Conservation (phyloP, 2,329 filamentous ascomycete genomes). For the Mariannaea elegans region DNA sequence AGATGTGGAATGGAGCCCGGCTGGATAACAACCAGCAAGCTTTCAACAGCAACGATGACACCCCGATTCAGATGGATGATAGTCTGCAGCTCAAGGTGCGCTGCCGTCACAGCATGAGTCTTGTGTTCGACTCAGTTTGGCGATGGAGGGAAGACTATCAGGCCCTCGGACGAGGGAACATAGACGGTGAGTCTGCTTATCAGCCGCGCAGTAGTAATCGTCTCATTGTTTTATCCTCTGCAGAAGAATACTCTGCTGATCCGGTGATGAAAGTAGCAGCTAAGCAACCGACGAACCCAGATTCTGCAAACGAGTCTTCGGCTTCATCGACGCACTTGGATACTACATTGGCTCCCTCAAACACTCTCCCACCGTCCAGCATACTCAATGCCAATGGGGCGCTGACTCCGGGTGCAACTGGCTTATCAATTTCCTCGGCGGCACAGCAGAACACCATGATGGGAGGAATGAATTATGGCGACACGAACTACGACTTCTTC, state of each 20-base stretch:
- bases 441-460: slow-evolving; percentile 58
- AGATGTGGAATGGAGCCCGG: slow-evolving; percentile 81
- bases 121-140: slow-evolving; percentile 87
- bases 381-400: slow-evolving; percentile 60
- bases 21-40: slow-evolving; percentile 58
- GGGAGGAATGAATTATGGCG: slow-evolving; percentile 65
- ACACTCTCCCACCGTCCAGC: slow-evolving; percentile 52
- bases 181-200: slow-evolving; percentile 69
- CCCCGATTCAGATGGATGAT: slow-evolving; percentile 68
- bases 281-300: slow-evolving; percentile 87
- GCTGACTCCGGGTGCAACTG: slow-evolving; percentile 60
- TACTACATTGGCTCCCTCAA: slow-evolving; percentile 62
- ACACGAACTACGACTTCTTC: slow-evolving; percentile 85
- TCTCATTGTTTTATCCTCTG: slow-evolving; percentile 24
- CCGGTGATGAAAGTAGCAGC: slow-evolving; percentile 59
- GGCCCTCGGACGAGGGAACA: slow-evolving; percentile 72
- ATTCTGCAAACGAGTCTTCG: slow-evolving; percentile 78
- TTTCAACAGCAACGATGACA: slow-evolving; percentile 59
- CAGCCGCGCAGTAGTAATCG: slow-evolving; percentile 30
- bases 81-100: slow-evolving; percentile 83
- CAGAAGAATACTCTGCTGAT: slow-evolving; percentile 32
- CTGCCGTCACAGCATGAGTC: slow-evolving; percentile 84
- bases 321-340: slow-evolving; percentile 72
- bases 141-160: slow-evolving; percentile 85
- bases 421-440: slow-evolving; percentile 51